Percentiles rank a stretch among this genome's conserved stretches.
These are phyloP conservation scores for Ordospora pajunii DNA, from an alignment of 371 early-diverging fungal species.

Conservation along the genomic window DNA sequence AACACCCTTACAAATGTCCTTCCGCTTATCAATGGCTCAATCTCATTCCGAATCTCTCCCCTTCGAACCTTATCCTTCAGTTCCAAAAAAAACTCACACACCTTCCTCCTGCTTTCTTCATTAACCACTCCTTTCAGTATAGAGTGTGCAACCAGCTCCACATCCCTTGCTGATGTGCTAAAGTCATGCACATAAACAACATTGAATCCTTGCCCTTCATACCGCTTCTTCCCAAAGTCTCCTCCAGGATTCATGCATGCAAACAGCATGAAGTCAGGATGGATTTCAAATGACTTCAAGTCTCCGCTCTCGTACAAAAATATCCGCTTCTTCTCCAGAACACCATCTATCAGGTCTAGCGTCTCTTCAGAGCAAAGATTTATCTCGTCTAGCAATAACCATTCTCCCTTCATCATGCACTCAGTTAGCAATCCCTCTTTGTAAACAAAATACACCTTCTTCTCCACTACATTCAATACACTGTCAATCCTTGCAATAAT, in stretches of 20 bases:
- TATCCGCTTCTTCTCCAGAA: constrained; percentile 63
- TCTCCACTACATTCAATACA: constrained; percentile 43
- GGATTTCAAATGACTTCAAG: constrained; percentile 61
- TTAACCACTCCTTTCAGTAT: constrained; percentile 57
- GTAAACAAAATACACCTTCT: constrained; percentile 73
- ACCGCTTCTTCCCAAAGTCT: constrained; percentile 83
- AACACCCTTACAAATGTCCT: constrained; percentile 81
- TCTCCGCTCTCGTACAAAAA: constrained; percentile 24
- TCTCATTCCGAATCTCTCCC: constrained; percentile 72
- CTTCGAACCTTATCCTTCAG: constrained; percentile 67
- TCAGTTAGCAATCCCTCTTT: constrained; percentile 80
- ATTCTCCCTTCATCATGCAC: constrained; percentile 79
- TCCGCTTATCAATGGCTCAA: constrained; percentile 78
- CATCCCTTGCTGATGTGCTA: constrained; percentile 64
- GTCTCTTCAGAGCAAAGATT: constrained; percentile 89
- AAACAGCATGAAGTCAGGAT: constrained; percentile 86
- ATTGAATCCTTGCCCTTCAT: constrained; percentile 31
- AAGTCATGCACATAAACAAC: constrained; percentile 42
- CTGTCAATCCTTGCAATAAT: not conserved
- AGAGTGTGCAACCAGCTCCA: constrained; percentile 71
- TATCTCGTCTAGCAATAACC: constrained; percentile 96
- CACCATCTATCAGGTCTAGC: constrained; percentile 74
- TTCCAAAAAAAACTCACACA: constrained; percentile 66
- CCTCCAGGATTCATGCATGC: constrained; percentile 99
- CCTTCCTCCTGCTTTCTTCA: constrained; percentile 58